A percentile compares a stretch with the other conserved stretches of the same genome.
Conservation (phyloP, 176 grass and related monocot genomes). For the Paspalum vaginatum region DNA sequence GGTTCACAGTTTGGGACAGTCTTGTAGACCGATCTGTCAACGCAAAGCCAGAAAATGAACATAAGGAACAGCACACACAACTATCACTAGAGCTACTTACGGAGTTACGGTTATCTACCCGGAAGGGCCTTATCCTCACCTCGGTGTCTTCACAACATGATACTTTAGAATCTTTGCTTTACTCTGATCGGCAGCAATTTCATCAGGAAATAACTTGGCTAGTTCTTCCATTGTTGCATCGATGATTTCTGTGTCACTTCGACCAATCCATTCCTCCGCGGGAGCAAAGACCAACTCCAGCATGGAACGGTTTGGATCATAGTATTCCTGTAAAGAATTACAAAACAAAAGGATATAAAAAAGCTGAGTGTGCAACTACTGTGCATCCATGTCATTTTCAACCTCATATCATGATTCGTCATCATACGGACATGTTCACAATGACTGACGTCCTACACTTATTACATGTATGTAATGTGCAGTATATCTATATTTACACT, state of each 20-base stretch:
- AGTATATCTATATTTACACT: conserved; percentile 1
- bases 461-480: neutral
- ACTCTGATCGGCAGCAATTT: conserved; percentile 90
- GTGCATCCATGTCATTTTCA: neutral
- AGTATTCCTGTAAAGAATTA: conserved; percentile 81
- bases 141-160: conserved; percentile 90
- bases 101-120: conserved; percentile 4
- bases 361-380: neutral
- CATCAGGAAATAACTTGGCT: conserved; percentile 90
- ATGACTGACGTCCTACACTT: conserved; percentile 5
- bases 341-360: conserved; percentile 9
- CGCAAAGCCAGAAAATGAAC: neutral
- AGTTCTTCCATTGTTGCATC: conserved; percentile 91
- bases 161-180: conserved; percentile 95
- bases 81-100: neutral
- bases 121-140: conserved; percentile 44
- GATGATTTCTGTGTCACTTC: conserved; percentile 83
- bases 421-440: conserved; percentile 6
- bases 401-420: conserved; percentile 2
- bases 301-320: conserved; percentile 95
- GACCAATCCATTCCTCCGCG: conserved; percentile 90
- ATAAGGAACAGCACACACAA: neutral
- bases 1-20: conserved; percentile 87
- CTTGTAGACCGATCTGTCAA: conserved; percentile 93
- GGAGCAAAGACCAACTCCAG: conserved; percentile 96